A percentile compares a stretch with the other conserved stretches of the same genome.
Evolutionary conservation across 2,329 filamentous ascomycete genomes (phyloP).

Genomic region (Chaetothyriales sp.): DNA sequence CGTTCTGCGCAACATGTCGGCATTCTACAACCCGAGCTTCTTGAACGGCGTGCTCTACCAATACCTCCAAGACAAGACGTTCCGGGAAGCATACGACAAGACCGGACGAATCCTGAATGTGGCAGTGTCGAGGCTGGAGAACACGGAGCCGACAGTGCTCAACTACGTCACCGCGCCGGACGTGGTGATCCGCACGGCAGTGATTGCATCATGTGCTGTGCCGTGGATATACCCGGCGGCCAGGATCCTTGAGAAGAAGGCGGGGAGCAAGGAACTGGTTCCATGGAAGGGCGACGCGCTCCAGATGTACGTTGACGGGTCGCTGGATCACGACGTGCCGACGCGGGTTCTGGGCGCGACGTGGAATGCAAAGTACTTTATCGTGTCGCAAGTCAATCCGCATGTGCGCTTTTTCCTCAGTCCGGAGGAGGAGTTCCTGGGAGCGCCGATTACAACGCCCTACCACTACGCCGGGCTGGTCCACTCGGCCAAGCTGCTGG

Average conservation of each 20-base stretch:
- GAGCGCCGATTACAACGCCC: conserved; percentile 49
- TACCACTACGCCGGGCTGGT: conserved; percentile 68
- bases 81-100: conserved; percentile 91
- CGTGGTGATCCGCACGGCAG: conserved; percentile 91
- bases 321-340: conserved; percentile 84
- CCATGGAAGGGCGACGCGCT: conserved; percentile 64
- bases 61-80: conserved; percentile 77
- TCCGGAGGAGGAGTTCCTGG: conserved; percentile 50
- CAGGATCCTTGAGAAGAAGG: conserved; percentile 71
- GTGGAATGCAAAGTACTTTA: conserved; percentile 98
- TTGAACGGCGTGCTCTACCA: conserved; percentile 67
- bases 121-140: conserved; percentile 73
- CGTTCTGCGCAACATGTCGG: conserved; percentile 19
- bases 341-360: conserved; percentile 83
- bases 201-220: conserved; percentile 83
- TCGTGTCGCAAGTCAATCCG: conserved; percentile 92
- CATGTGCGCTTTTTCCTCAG: conserved; percentile 78
- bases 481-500: conserved; percentile 65
- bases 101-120: conserved; percentile 87
- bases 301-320: conserved; percentile 86
- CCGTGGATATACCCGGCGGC: conserved; percentile 73
- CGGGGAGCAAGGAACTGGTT: conserved; percentile 58
- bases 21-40: conserved; percentile 73
- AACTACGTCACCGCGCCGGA: conserved; percentile 92
- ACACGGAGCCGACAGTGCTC: conserved; percentile 75